Percentiles rank a stretch among this genome's conserved stretches.
Evolutionary conservation across 352 stramenopile genomes (phyloP).

Genomic region (Globisporangium lucens): DNA sequence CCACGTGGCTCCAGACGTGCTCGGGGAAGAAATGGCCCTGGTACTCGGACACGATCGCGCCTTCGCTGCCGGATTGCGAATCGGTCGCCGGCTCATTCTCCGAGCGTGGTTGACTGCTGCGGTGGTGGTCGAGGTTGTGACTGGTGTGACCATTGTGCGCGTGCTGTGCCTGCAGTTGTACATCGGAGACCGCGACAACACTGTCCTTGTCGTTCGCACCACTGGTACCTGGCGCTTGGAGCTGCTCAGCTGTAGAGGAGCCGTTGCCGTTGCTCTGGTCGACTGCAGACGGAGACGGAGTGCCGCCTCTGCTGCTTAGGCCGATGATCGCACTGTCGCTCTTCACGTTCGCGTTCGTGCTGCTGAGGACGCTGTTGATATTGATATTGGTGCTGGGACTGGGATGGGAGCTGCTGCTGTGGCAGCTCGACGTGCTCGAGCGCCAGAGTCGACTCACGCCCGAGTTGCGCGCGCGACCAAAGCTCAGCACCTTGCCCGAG

Average conservation of each 20-base stretch:
- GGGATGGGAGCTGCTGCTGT: conserved; percentile 13
- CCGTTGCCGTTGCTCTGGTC: neutral
- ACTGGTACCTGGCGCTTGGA: neutral
- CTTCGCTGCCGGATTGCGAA: conserved; percentile 1
- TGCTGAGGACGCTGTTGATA: neutral
- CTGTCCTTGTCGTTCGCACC: neutral
- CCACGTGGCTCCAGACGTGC: conserved; percentile 61
- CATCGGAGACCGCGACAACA: neutral
- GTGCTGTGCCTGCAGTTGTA: neutral
- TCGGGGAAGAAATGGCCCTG: conserved; percentile 26
- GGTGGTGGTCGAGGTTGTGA: neutral
- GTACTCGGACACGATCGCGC: conserved; percentile 23
- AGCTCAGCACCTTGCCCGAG: conserved; percentile 43
- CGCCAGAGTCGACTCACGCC: conserved; percentile 60
- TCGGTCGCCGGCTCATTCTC: neutral
- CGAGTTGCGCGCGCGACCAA: conserved; percentile 52
- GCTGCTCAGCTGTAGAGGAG: neutral
- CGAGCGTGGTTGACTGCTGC: neutral
- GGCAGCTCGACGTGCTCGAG: conserved; percentile 35
- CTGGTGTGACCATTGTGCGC: neutral
- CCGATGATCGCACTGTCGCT: conserved; percentile 1
- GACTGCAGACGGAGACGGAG: neutral
- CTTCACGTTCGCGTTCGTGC: neutral
- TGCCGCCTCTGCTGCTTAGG: neutral
- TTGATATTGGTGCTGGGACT: conserved; percentile 5